Base-by-base conservation (phyloP, 78 protist species). In the Capsaspora owczarzaki region DNA sequence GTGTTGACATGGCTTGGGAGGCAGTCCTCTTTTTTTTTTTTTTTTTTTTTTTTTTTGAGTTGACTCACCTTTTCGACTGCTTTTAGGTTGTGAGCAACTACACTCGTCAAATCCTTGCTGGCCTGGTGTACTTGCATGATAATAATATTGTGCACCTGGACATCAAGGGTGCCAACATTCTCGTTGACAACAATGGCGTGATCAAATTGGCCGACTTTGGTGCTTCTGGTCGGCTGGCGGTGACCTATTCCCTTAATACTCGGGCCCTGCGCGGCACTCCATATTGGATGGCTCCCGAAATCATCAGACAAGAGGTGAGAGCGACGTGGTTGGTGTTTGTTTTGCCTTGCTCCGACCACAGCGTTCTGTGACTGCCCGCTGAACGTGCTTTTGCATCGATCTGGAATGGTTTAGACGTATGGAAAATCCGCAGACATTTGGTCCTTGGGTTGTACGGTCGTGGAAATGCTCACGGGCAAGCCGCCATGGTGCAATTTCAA, bases 251-350 rank as follows among this genome's bases (percentile, higher is more conserved):
- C 29, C 6, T 70, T 20, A 23, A 40, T 35, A 1, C 40, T 10
- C 0, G 41, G 0, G 31, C 85, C 37, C 83, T 84, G 3, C 3
- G 31, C 47, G 88, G 88, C 60, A 78, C 82, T n/a, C 88, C 88
- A 8, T 79, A 77, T 70, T 85, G 88, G 88, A 85, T 85, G 88
- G 82, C 88, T 0, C 88, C 88, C 33, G 88, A 85, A 56, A 61
- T 85, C 35, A 40, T 79, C 71, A 53, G 5, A 44, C 72, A 66
- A 61, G 20, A 47, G 2, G 75, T 14, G 60, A 6, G 10, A n/a
- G n/a, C n/a, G n/a, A n/a, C n/a, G n/a, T n/a, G n/a, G n/a, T n/a
- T n/a, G n/a, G n/a, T n/a, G n/a, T n/a, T n/a, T n/a, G n/a, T n/a
- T n/a, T n/a, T n/a, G n/a, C n/a, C n/a, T n/a, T n/a, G n/a, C n/a